Conservation (phyloP, 129 eudicot genomes). For the Ambrosia trifida region DNA sequence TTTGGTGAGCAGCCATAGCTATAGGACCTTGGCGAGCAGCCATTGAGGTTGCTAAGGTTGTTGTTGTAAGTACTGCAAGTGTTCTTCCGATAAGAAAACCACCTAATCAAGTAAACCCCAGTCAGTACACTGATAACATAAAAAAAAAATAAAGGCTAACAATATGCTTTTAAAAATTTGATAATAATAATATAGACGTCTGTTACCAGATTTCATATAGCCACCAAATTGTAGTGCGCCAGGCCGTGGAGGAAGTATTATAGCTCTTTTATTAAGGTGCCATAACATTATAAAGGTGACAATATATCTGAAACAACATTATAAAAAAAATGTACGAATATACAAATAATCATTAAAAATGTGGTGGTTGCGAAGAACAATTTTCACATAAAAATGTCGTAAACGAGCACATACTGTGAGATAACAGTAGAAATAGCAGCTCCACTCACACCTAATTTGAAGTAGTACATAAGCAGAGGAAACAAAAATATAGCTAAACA, state of each 20-base stretch:
- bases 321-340: background rate
- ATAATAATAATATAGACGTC: background rate
- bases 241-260: constrained; percentile 73
- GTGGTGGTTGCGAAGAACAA: background rate
- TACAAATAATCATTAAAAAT: background rate
- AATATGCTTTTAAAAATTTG: background rate
- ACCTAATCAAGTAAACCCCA: constrained; percentile 43
- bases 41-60: constrained; percentile 81
- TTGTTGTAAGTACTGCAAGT: constrained; percentile 66
- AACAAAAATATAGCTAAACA: constrained; percentile 62
- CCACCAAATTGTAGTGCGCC: constrained; percentile 80
- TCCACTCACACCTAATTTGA: constrained; percentile 79
- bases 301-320: constrained; percentile 52
- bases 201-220: constrained; percentile 80
- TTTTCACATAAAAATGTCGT: constrained; percentile 12
- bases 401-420: constrained; percentile 70
- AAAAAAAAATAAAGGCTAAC: background rate
- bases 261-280: constrained; percentile 69
- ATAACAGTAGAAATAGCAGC: constrained; percentile 93
- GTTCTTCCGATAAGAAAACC: constrained; percentile 96
- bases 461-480: constrained; percentile 77
- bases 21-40: constrained; percentile 96
- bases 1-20: constrained; percentile 98
- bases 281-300: constrained; percentile 75
- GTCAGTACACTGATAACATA: background rate